Evolutionary conservation across 2,329 filamentous ascomycete genomes (phyloP).

Genomic region (Microsporum audouinii): DNA sequence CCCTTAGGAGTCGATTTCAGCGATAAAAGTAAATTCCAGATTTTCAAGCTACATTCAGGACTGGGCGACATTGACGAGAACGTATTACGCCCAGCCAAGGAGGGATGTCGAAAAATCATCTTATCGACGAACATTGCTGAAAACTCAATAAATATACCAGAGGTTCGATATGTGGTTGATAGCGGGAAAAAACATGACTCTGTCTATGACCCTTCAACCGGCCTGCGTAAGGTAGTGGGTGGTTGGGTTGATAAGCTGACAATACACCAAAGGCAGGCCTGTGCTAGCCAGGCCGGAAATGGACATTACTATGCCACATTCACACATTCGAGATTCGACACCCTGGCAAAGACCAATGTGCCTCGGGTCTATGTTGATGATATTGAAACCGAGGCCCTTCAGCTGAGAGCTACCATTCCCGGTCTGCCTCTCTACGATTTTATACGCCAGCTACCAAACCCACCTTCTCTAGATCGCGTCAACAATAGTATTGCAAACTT

Average conservation of each 20-base stretch:
- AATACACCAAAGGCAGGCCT: constrained; percentile 39
- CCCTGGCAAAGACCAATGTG: constrained; percentile 22
- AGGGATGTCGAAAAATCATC: constrained; percentile 38
- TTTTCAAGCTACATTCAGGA: constrained; percentile 39
- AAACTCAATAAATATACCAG: constrained; percentile 42
- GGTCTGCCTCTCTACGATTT: constrained; percentile 32
- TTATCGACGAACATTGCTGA: constrained; percentile 43
- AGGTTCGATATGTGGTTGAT: constrained; percentile 42
- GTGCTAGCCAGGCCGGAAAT: constrained; percentile 39
- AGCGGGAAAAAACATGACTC: constrained; percentile 33
- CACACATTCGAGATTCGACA: constrained; percentile 26
- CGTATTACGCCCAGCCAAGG: constrained; percentile 22
- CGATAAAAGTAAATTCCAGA: constrained; percentile 30
- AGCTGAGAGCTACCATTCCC: constrained; percentile 32
- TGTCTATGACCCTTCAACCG: constrained; percentile 30
- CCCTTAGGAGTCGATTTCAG: constrained; percentile 32
- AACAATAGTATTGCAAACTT: constrained; percentile 31
- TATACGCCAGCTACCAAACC: constrained; percentile 36
- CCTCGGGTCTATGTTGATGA: constrained; percentile 36
- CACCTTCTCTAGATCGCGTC: constrained; percentile 31
- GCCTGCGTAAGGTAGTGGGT: constrained; percentile 30
- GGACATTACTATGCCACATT: constrained; percentile 42
- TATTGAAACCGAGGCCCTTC: constrained; percentile 36
- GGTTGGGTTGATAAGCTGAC: constrained; percentile 41
- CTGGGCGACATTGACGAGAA: constrained; percentile 36